These are phyloP conservation scores for Paramecium primaurelia DNA, from an alignment of 73 alveolate species.

Conservation along the genomic window DNA sequence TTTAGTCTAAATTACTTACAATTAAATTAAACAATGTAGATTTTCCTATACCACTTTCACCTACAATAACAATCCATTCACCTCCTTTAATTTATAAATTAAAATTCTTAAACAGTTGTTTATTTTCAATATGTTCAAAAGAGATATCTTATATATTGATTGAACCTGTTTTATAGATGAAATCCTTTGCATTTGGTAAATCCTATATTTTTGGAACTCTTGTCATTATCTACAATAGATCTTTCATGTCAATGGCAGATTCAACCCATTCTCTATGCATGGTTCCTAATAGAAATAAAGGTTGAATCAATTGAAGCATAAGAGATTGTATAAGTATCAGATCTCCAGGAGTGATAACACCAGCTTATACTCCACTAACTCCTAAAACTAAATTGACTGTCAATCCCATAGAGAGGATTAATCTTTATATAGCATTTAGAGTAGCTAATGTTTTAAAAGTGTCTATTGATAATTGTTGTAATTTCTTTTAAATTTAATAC, in stretches of 20 bases:
- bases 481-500: background rate
- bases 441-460: slow-evolving; percentile 67
- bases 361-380: slow-evolving; percentile 70
- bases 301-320: slow-evolving; percentile 69
- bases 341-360: slow-evolving; percentile 87
- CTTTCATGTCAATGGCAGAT: slow-evolving; percentile 81
- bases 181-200: slow-evolving; percentile 73
- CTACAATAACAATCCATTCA: slow-evolving; percentile 82
- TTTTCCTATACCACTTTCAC: slow-evolving; percentile 87
- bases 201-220: slow-evolving; percentile 70
- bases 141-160: slow-evolving; percentile 68
- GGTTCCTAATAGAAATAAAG: slow-evolving; percentile 80
- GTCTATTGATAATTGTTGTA: slow-evolving; percentile 44
- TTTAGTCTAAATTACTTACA: background rate
- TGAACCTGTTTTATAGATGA: slow-evolving; percentile 70
- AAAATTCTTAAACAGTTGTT: slow-evolving; percentile 61
- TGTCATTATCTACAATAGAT: slow-evolving; percentile 67
- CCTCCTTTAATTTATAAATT: slow-evolving; percentile 68
- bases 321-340: slow-evolving; percentile 81
- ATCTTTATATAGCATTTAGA: slow-evolving; percentile 73
- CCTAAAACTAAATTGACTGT: slow-evolving; percentile 79
- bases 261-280: slow-evolving; percentile 81
- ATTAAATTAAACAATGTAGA: slow-evolving; percentile 79
- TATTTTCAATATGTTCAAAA: slow-evolving; percentile 54
- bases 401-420: slow-evolving; percentile 71